A percentile compares a stretch with the other conserved stretches of the same genome.
phyloP scores from a whole-genome alignment of 2,329 filamentous ascomycete genomes.

The Fusarium mangiferae region DNA sequence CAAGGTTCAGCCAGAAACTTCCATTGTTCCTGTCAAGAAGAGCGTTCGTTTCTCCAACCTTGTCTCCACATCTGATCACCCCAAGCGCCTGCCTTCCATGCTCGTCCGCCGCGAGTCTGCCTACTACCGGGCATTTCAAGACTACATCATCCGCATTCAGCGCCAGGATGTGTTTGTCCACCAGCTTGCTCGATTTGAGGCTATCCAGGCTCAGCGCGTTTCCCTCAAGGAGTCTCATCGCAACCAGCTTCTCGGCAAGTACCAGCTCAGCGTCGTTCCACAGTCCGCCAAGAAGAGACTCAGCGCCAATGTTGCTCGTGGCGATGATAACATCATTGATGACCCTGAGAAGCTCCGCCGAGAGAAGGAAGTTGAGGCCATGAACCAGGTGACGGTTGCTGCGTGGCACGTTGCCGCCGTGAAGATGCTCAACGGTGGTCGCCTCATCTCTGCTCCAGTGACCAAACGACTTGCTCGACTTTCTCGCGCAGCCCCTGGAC shows the following conservation, averaged over 20 bases:
- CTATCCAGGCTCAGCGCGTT: conserved; percentile 83
- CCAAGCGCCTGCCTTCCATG: conserved; percentile 63
- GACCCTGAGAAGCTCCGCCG: conserved; percentile 71
- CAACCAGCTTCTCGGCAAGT: conserved; percentile 86
- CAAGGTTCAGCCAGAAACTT: conserved; percentile 29
- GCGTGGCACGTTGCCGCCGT: conserved; percentile 71
- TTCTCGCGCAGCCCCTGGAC: conserved; percentile 59
- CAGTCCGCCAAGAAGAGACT: conserved; percentile 77
- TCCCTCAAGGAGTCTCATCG: conserved; percentile 78
- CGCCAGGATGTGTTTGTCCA: conserved; percentile 84
- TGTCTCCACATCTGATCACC: conserved; percentile 56
- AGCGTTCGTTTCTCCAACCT: conserved; percentile 77
- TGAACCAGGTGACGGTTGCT: conserved; percentile 73
- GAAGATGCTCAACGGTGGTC: conserved; percentile 72
- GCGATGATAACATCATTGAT: conserved; percentile 71
- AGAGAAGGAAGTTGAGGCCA: conserved; percentile 84
- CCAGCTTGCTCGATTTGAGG: conserved; percentile 85
- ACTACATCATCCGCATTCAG: conserved; percentile 73
- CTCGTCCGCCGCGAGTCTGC: conserved; percentile 74
- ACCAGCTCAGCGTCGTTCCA: conserved; percentile 76
- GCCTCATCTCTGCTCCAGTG: conserved; percentile 71
- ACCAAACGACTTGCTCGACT: conserved; percentile 69
- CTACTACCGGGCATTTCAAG: conserved; percentile 89
- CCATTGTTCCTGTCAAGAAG: conserved; percentile 67
- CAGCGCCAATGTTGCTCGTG: conserved; percentile 78